Percentiles rank a stretch among this genome's conserved stretches.
Conservation (phyloP, 2,329 filamentous ascomycete genomes). For the Diaporthe sp. region DNA sequence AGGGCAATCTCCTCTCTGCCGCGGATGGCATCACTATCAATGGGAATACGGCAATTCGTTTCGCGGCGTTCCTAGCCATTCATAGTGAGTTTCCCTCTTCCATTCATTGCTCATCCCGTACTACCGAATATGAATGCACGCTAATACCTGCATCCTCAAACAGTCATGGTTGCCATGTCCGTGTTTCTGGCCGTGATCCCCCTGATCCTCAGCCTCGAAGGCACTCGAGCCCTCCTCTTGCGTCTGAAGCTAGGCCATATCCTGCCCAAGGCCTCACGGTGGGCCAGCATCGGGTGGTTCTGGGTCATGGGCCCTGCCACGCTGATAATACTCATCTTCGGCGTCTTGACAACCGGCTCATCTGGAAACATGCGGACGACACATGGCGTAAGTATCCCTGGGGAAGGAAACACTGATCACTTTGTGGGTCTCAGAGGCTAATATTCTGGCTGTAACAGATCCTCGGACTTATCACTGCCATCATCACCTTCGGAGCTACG, state of each 20-base stretch:
- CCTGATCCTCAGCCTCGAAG: slow-evolving; percentile 46
- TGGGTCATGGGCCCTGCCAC: slow-evolving; percentile 45
- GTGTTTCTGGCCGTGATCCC: slow-evolving; percentile 46
- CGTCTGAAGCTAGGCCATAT: slow-evolving; percentile 42
- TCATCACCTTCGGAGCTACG: slow-evolving; percentile 44
- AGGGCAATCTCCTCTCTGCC: slow-evolving; percentile 36
- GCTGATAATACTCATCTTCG: slow-evolving; percentile 46
- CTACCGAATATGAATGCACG: not conserved
- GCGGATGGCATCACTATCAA: slow-evolving; percentile 40
- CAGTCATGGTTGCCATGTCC: slow-evolving; percentile 45
- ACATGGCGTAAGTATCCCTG: slow-evolving; percentile 46
- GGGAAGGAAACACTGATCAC: no score
- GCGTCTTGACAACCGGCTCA: slow-evolving; percentile 43
- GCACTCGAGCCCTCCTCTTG: slow-evolving; percentile 44
- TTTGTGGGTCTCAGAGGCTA: no score
- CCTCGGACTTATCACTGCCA: slow-evolving; percentile 45
- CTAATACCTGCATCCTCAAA: not conserved
- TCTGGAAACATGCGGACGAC: slow-evolving; percentile 46
- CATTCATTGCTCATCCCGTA: no score
- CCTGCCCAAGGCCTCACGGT: slow-evolving; percentile 43
- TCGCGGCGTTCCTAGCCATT: slow-evolving; percentile 43
- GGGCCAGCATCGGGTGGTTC: slow-evolving; percentile 45
- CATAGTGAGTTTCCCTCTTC: slow-evolving; percentile 42
- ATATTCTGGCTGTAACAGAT: slow-evolving; percentile 41
- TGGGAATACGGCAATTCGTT: slow-evolving; percentile 40